These are phyloP conservation scores for Aspergillus bridgeri DNA, from an alignment of 495 filamentous ascomycete species.

Conservation along the genomic window DNA sequence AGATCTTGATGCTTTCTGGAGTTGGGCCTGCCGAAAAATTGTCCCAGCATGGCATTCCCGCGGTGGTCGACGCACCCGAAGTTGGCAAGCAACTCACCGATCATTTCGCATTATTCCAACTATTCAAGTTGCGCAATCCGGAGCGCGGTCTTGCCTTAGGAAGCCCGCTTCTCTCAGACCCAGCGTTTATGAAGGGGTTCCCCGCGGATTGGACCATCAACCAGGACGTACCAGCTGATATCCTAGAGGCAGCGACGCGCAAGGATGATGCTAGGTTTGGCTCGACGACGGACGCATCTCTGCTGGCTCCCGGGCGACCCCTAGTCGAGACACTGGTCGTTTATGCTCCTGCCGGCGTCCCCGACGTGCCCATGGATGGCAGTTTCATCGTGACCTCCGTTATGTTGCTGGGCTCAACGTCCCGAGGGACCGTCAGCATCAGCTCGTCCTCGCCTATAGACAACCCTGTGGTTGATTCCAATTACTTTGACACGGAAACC, in stretches of 20 bases:
- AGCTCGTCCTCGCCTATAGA: not conserved
- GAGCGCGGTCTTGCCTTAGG: conserved; percentile 1
- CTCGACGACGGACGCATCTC: not conserved
- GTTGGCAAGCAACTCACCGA: not conserved
- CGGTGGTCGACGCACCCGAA: not conserved
- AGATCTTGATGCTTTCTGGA: conserved; percentile 37
- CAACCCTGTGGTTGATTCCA: not conserved
- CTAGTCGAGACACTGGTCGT: not conserved
- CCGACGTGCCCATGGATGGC: not conserved
- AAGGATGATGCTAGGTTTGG: not conserved
- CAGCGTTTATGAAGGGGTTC: conserved; percentile 1
- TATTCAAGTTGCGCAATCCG: conserved; percentile 4
- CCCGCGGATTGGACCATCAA: conserved; percentile 9
- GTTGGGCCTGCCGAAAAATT: conserved; percentile 27
- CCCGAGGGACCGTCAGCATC: not conserved
- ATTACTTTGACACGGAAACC: not conserved
- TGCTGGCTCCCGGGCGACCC: not conserved
- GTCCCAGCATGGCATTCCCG: not conserved
- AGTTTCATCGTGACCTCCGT: not conserved
- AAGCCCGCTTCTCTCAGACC: conserved; percentile 1
- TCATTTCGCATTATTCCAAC: conserved; percentile 1
- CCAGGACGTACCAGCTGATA: not conserved
- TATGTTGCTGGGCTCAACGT: not conserved
- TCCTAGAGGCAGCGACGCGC: not conserved
- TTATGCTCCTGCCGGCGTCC: not conserved